phyloP scores from a whole-genome alignment of 2,329 filamentous ascomycete species.

The Beauveria sp. region DNA sequence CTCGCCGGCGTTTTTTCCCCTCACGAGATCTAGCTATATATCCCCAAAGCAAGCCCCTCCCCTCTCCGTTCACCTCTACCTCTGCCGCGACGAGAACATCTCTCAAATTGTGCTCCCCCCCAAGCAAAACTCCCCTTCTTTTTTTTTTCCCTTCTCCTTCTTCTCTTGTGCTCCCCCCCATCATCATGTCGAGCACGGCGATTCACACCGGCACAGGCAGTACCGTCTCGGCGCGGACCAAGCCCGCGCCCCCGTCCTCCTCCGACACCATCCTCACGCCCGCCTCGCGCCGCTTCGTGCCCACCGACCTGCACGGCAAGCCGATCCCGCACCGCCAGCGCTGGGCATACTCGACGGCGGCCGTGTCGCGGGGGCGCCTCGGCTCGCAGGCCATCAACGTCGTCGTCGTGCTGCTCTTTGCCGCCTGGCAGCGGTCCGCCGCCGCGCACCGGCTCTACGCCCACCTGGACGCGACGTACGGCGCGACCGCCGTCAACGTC shows the following conservation, averaged over 20 bases:
- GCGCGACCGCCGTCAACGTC: conserved; percentile 25
- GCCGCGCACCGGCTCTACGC: conserved; percentile 11
- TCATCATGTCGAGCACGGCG: conserved; percentile 3
- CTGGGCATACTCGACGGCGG: conserved; percentile 13
- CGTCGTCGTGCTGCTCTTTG: conserved; percentile 8
- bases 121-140: too few relatives aligned
- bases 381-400: conserved; percentile 1
- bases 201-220: not conserved
- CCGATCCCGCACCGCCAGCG: conserved; percentile 13
- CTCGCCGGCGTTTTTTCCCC: not conserved
- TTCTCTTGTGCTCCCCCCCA: too few relatives aligned
- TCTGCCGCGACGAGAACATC: too few relatives aligned
- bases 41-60: not conserved
- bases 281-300: conserved; percentile 10
- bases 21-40: not conserved
- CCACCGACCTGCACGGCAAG: conserved; percentile 12
- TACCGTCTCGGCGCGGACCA: not conserved
- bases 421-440: conserved; percentile 11
- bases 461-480: conserved; percentile 15
- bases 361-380: not conserved
- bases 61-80: too few relatives aligned
- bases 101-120: too few relatives aligned
- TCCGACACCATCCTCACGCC: not conserved
- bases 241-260: not conserved
- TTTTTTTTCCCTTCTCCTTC: too few relatives aligned